These are phyloP conservation scores for Chrysochromulina tobinii DNA, from an alignment of 78 protist species.

Conservation along the genomic window DNA sequence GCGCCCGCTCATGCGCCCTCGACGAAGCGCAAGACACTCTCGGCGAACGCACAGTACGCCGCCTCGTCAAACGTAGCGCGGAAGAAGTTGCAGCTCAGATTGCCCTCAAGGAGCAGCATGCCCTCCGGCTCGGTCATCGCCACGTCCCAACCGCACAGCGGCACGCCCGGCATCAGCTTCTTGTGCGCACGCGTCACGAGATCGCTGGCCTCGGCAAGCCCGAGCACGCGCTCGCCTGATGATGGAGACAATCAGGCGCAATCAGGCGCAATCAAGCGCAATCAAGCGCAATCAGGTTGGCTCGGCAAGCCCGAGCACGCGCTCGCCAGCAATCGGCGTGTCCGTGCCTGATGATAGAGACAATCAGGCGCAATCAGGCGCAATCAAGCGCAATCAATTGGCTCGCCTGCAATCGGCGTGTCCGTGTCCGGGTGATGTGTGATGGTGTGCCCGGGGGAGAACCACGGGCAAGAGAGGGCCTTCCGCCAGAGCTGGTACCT, in stretches of 20 bases:
- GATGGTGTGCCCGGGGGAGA: background rate
- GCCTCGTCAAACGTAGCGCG: conserved; percentile 1
- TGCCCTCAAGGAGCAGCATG: conserved; percentile 1
- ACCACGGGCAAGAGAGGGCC: background rate
- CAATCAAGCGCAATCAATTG: too few relatives aligned
- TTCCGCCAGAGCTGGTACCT: too few relatives aligned
- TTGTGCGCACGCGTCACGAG: background rate
- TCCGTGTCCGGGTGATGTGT: conserved; percentile 8
- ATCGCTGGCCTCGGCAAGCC: background rate
- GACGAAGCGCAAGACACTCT: background rate
- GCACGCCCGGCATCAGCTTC: conserved; percentile 17
- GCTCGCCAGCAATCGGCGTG: too few relatives aligned
- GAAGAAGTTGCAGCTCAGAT: conserved; percentile 39
- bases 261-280: too few relatives aligned
- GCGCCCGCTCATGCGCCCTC: too few relatives aligned
- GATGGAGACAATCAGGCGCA: too few relatives aligned
- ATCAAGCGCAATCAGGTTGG: too few relatives aligned
- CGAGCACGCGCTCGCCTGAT: background rate
- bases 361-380: too few relatives aligned
- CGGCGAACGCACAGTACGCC: background rate
- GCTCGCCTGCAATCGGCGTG: background rate
- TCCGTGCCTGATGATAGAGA: too few relatives aligned
- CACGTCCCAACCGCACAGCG: conserved; percentile 44
- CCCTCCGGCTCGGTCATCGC: conserved; percentile 3
- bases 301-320: too few relatives aligned